Percentiles rank a stretch among this genome's conserved stretches.
Evolutionary conservation across 148 eudicot species (phyloP).

Genomic region (Vaccinium vitisidaea): DNA sequence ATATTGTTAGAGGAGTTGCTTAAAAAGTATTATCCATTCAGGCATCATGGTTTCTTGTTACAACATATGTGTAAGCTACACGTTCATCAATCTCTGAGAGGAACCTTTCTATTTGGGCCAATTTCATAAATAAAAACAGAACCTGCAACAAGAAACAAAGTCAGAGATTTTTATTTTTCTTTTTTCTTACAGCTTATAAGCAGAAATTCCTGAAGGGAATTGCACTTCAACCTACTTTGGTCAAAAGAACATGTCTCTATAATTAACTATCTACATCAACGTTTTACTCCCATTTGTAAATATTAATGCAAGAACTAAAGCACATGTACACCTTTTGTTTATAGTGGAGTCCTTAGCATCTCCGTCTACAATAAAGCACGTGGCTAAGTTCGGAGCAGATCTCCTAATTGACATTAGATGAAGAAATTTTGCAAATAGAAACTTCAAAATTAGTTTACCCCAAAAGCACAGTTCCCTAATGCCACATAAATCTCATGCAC

Average conservation of each 20-base stretch:
- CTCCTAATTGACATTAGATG: background rate
- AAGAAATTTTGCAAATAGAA: background rate
- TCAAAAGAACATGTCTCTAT: background rate
- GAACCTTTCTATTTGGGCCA: background rate
- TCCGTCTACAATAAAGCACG: background rate
- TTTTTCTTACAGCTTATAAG: background rate
- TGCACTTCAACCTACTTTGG: background rate
- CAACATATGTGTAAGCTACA: background rate
- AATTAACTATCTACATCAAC: background rate
- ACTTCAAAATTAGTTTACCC: background rate
- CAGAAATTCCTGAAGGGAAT: background rate
- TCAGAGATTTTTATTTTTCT: background rate
- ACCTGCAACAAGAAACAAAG: background rate
- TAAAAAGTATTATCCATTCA: background rate
- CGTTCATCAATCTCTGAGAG: background rate
- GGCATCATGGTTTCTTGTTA: background rate
- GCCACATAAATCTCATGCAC: background rate
- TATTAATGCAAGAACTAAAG: conserved; percentile 5
- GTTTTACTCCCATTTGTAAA: background rate
- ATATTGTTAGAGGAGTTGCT: background rate
- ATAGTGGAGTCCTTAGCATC: background rate
- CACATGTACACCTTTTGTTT: background rate
- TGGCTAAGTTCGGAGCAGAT: background rate
- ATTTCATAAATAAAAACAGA: background rate
- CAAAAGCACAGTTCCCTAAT: background rate